Evolutionary conservation across 306 rosid genomes (phyloP).

Genomic region (Medicago lupulina): DNA sequence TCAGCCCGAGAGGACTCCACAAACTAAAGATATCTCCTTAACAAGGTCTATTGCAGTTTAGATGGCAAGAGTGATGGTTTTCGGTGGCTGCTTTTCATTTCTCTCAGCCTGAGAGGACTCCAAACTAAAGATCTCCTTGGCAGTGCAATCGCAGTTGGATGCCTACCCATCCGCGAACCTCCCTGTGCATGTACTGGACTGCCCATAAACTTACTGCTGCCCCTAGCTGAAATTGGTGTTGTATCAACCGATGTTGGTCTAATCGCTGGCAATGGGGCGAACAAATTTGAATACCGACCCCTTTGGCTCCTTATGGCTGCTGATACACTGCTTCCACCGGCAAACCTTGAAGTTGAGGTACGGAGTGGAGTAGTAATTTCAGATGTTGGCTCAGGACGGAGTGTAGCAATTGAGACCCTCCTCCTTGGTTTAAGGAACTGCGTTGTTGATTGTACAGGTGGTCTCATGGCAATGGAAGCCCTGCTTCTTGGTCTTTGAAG

Average conservation of each 20-base stretch:
- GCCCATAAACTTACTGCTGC: conserved; percentile 86
- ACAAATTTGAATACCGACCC: conserved; percentile 73
- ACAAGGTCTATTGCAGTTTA: conserved; percentile 43
- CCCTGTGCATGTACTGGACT: conserved; percentile 69
- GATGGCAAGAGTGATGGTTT: conserved; percentile 73
- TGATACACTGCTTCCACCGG: conserved; percentile 40
- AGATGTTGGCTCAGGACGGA: conserved; percentile 64
- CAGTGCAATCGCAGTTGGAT: conserved; percentile 59
- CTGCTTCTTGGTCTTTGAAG: conserved; percentile 63
- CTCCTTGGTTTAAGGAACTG: conserved; percentile 82
- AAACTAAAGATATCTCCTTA: conserved; percentile 63
- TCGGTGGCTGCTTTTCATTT: conserved; percentile 55
- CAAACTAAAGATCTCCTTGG: conserved; percentile 72
- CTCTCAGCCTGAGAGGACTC: conserved; percentile 85
- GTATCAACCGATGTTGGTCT: conserved; percentile 57
- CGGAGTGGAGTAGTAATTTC: conserved; percentile 73
- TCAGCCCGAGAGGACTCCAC: conserved; percentile 84
- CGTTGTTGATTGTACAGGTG: conserved; percentile 48
- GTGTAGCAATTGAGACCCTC: conserved; percentile 78
- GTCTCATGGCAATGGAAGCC: conserved; percentile 71
- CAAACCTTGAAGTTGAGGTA: conserved; percentile 51
- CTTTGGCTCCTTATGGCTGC: conserved; percentile 56
- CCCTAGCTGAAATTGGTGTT: conserved; percentile 71
- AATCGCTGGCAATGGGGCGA: conserved; percentile 70
- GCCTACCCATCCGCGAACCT: conserved; percentile 52